A percentile compares a stretch with the other conserved stretches of the same genome.
phyloP scores from a whole-genome alignment of 2,329 filamentous ascomycete species.

The Alternaria sp. region DNA sequence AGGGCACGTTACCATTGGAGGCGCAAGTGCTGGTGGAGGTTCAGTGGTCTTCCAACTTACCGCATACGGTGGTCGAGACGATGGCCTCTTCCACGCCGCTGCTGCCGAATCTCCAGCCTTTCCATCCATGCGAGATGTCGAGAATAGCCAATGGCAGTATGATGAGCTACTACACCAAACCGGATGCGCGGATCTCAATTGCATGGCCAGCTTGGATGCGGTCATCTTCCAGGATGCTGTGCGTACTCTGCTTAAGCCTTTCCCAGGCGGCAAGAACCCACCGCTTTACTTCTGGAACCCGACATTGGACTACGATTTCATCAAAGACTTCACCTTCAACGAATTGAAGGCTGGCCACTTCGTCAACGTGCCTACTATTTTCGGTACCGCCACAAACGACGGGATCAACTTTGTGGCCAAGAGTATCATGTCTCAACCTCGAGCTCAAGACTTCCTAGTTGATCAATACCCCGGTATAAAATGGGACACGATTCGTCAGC shows the following conservation, averaged over 20 bases:
- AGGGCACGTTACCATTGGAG: constrained; percentile 47
- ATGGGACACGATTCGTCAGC: constrained; percentile 32
- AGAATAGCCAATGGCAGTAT: constrained; percentile 52
- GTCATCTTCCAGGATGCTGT: constrained; percentile 48
- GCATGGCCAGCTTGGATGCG: constrained; percentile 47
- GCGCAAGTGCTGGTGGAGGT: constrained; percentile 50
- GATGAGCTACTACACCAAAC: constrained; percentile 43
- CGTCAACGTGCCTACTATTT: constrained; percentile 50
- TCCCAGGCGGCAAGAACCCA: constrained; percentile 41
- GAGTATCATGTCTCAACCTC: constrained; percentile 39
- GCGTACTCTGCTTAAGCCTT: constrained; percentile 43
- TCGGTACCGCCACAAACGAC: constrained; percentile 55
- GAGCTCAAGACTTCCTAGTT: constrained; percentile 45
- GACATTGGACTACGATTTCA: constrained; percentile 51
- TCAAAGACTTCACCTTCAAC: constrained; percentile 49
- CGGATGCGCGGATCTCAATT: constrained; percentile 48
- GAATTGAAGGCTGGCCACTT: constrained; percentile 47
- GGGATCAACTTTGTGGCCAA: constrained; percentile 50
- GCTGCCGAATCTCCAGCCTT: constrained; percentile 46
- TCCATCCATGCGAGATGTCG: constrained; percentile 47
- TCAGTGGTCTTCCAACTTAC: constrained; percentile 48
- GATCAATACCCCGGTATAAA: constrained; percentile 49
- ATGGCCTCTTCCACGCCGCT: constrained; percentile 46
- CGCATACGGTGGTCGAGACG: constrained; percentile 45
- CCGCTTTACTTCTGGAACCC: constrained; percentile 53